Evolutionary conservation across 164 flowering plant genomes (phyloP), one percentile per base, ranked within the genome.

Genomic region (Berberis vulgaris): DNA sequence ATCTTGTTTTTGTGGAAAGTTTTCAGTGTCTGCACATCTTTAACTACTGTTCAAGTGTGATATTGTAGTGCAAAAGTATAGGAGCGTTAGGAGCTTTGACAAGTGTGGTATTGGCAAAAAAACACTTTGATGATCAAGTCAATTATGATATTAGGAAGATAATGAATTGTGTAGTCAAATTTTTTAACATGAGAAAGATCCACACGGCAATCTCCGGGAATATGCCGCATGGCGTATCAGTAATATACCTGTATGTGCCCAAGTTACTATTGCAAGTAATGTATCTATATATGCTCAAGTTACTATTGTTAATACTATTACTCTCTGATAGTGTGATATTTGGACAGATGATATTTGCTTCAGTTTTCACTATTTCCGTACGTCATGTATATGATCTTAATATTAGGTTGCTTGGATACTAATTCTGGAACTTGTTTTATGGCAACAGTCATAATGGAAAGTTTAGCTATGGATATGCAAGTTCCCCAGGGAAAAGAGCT

Each of bases 391-490:
- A 9, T 47, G 9, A 47, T 47, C 9, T 5, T 47, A 47, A 9
- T 47, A 5, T 47, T 47, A 47, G 50, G 9, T 5, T 9, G 9
- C 42, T 9, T 26, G 1, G 41, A 4, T 26, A 8, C 41, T 26
- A 4, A 57, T 26, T 57, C 11, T 26, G 8, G 41, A 41, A 43
- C 26, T 3, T 79, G 13, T 77, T 62, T 55, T 61, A 45, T 75
- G 11, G 39, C 45, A 65, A 70, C 86, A 93, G 98, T 77, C 93
- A 86, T 71, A 88, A 93, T 78, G 89, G 89, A 53, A 87, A 87
- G 75, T 94, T 90, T 76, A 94, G 97, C 82, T 94, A 90, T 79
- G 98, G 98, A 65, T 94, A 85, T 84, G 91, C 98, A 53, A 94
- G 98, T 77, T 88, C 95, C 61, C 84, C 88, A 0, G 98, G 98